These are phyloP conservation scores for Begonia loranthoides DNA, from an alignment of 306 rosid species.

Conservation along the genomic window DNA sequence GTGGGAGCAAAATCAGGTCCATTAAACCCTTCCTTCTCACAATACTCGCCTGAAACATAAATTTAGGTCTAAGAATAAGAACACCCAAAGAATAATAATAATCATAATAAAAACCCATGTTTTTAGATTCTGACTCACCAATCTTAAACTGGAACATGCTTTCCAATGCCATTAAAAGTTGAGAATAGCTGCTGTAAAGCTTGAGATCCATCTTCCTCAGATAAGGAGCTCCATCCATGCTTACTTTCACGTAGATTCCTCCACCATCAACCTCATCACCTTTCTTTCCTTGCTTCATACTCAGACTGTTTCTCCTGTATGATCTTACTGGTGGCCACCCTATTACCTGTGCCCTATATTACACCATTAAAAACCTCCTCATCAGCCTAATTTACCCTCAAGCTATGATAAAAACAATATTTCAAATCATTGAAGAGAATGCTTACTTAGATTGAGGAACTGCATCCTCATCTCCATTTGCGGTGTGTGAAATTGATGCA, in stretches of 20 bases:
- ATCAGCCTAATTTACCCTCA: not conserved
- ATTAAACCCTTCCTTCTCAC: slow-evolving; percentile 71
- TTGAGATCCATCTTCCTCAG: not conserved
- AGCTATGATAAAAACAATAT: not conserved
- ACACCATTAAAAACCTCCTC: not conserved
- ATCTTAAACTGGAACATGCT: not conserved
- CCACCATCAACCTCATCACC: not conserved
- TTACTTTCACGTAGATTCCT: not conserved
- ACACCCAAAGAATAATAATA: not conserved
- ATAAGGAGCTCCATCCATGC: slow-evolving; percentile 1
- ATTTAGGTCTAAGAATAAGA: not conserved
- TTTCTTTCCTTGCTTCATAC: not conserved
- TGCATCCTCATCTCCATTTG: no score
- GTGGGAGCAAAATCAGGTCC: slow-evolving; percentile 63
- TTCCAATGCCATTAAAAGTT: not conserved
- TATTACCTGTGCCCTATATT: not conserved
- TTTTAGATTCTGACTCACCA: not conserved
- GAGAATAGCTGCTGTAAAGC: not conserved
- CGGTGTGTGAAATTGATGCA: no score
- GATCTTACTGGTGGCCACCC: not conserved
- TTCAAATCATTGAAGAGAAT: not conserved
- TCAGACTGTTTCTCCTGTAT: not conserved
- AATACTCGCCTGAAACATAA: slow-evolving; percentile 36
- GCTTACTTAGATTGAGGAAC: not conserved
- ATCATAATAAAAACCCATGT: not conserved